phyloP scores from a whole-genome alignment of 306 rosid species.

The Fragaria nilgerrensis region DNA sequence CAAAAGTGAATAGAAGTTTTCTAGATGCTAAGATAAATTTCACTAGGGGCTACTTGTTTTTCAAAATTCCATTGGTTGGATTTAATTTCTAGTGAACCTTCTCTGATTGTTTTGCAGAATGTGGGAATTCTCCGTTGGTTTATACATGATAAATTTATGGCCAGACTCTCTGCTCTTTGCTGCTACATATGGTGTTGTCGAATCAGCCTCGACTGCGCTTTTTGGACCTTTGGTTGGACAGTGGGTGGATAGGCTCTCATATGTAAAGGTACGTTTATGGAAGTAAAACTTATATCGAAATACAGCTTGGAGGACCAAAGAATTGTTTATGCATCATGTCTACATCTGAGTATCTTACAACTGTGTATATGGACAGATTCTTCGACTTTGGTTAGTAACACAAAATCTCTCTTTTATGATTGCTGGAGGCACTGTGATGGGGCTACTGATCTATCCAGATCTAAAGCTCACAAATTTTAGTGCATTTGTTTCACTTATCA shows the following conservation, averaged over 20 bases:
- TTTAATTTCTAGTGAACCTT: not conserved
- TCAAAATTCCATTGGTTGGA: not conserved
- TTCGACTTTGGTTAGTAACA: constrained; percentile 68
- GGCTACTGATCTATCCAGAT: constrained; percentile 47
- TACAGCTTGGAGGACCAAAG: not conserved
- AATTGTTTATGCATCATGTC: not conserved
- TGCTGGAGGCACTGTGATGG: constrained; percentile 68
- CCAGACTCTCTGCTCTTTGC: constrained; percentile 78
- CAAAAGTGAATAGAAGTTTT: not conserved
- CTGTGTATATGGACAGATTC: constrained; percentile 53
- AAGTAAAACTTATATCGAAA: not conserved
- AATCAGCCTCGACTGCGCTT: constrained; percentile 73
- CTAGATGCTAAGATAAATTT: not conserved
- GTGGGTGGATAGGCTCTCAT: constrained; percentile 62
- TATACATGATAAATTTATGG: constrained; percentile 87
- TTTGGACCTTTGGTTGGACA: constrained; percentile 80
- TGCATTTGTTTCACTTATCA: constrained; percentile 48
- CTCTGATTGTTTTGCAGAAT: constrained; percentile 43
- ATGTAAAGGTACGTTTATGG: constrained; percentile 48
- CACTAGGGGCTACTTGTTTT: not conserved
- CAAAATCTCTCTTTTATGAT: constrained; percentile 69
- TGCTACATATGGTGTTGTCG: constrained; percentile 86
- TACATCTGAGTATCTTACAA: constrained; percentile 10
- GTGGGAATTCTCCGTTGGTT: constrained; percentile 99
- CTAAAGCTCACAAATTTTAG: constrained; percentile 54